Conservation (phyloP, 31 red algal genomes). For the Odonthalia washingtoniensis region DNA sequence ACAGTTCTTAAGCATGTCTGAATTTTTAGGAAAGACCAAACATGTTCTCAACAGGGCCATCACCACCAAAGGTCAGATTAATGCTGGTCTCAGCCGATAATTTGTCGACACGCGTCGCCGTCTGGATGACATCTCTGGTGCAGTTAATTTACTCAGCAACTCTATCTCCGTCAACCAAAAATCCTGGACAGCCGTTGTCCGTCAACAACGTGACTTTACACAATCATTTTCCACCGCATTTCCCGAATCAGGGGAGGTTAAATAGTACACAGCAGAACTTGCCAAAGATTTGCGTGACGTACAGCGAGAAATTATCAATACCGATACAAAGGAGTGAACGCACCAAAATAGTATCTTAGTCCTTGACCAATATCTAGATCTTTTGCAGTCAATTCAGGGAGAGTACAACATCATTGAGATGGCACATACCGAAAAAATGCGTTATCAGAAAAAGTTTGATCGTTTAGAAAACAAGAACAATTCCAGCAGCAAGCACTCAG, state of each 20-base stretch:
- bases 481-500: too few relatives aligned
- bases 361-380: conserved; percentile 27
- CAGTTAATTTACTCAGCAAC: conserved; percentile 33
- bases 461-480: conserved; percentile 44
- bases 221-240: conserved; percentile 28
- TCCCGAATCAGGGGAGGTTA: neutral
- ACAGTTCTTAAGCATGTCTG: too few relatives aligned
- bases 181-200: conserved; percentile 11
- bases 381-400: conserved; percentile 4
- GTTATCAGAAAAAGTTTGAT: conserved; percentile 50
- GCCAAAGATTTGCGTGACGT: conserved; percentile 10
- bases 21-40: too few relatives aligned
- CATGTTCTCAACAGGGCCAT: too few relatives aligned
- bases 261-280: conserved; percentile 22
- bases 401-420: conserved; percentile 22
- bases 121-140: neutral
- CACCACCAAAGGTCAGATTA: too few relatives aligned
- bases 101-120: conserved; percentile 4
- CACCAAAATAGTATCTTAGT: conserved; percentile 14
- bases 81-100: too few relatives aligned
- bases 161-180: neutral
- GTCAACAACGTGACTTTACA: conserved; percentile 26
- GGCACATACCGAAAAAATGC: conserved; percentile 17
- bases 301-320: conserved; percentile 22
- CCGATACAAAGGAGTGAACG: neutral